Evolutionary conservation across 1,284 basidiomycete species (phyloP), one percentile per base, ranked within the genome.

Genomic region (Cryptococcus sp.): DNA sequence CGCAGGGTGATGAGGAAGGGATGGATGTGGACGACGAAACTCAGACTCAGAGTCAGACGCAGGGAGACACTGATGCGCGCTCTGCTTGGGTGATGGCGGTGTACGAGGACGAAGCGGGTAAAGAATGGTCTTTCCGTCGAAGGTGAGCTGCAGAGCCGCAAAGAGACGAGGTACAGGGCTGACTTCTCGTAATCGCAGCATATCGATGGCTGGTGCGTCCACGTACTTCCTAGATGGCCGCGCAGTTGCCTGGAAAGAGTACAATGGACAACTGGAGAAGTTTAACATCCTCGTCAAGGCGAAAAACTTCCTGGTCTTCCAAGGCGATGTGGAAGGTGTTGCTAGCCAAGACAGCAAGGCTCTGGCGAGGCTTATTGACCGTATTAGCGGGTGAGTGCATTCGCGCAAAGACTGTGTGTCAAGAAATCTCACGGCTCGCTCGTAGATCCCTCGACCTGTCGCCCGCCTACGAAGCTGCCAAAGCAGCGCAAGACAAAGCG

Each of bases 251-350:
- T 93, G 93, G 75, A 84, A 87, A 27, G 85, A 85, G 0, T 97
- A 97, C 81, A 94, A 94, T 64, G 81, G 86, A 13, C 88, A 90
- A 17, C 87, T 97, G 35, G 84, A 89, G 57, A 83, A 84, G 23
- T 92, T 95, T 78, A 97, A 98, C 74, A 92, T 99, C 71, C 89
- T 99, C 56, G 94, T 99, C 74, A 97, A 97, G 80, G 96, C 96
- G 20, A 97, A 97, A 81, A 99, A 99, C 82, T 99, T 99, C 74
- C 87, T 99, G 55, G 96, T 99, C n/a, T 99, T 99, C 80, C 93
- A 97, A 67, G 96, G 96, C 56, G 96, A 99, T 75, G 96, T 99
- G 41, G 96, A 99, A 80, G 91, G 93, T 2, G 91, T 99, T 48
- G 96, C 96, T 0, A 92, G 91, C 8, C 96, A 99, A 72, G 93